Conservation (phyloP, 1,139 yeast genomes). For the Magnusiomyces suaveolens region DNA sequence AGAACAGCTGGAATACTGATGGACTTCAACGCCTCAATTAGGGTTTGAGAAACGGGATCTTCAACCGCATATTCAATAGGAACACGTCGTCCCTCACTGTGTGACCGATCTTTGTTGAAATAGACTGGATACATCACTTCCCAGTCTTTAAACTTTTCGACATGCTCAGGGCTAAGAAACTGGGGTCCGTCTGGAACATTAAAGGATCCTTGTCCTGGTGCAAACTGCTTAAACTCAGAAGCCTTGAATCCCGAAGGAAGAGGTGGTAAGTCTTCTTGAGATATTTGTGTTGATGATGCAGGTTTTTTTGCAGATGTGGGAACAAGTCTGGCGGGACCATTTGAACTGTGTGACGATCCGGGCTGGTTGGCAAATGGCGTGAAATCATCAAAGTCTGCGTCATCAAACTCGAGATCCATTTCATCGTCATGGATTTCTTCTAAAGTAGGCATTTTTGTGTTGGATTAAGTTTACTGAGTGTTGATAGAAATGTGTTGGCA, state of each 20-base stretch:
- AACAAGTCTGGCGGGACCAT: conserved; percentile 1
- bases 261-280: neutral
- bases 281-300: neutral
- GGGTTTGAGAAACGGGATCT: conserved; percentile 43
- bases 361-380: neutral
- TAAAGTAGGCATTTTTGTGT: neutral
- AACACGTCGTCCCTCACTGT: conserved; percentile 77
- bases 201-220: neutral
- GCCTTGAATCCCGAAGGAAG: neutral
- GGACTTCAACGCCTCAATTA: neutral
- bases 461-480: too few species aligned
- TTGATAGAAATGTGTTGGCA: too few species aligned
- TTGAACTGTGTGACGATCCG: neutral
- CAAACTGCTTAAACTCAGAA: neutral
- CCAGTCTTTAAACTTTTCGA: conserved; percentile 54
- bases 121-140: conserved; percentile 84
- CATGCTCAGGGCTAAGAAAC: conserved; percentile 33
- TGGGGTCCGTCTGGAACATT: neutral
- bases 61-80: conserved; percentile 55
- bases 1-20: neutral
- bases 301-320: neutral
- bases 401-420: conserved; percentile 1
- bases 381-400: neutral
- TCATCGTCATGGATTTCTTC: conserved; percentile 5
- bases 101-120: conserved; percentile 70